phyloP scores from a whole-genome alignment of 2,329 filamentous ascomycete species.

The Keithomyces neogunnii region DNA sequence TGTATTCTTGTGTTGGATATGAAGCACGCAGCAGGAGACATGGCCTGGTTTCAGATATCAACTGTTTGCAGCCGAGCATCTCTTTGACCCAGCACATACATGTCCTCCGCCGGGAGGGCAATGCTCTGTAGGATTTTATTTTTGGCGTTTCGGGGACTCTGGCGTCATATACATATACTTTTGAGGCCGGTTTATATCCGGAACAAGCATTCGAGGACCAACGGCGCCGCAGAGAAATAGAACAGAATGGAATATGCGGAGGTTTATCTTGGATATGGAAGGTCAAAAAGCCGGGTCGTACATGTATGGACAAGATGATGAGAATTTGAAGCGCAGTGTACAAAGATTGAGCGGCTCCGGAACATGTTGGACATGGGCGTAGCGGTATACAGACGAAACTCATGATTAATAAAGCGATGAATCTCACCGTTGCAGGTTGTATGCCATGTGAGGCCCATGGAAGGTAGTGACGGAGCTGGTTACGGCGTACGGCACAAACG shows the following conservation, averaged over 20 bases:
- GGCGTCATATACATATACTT: background rate
- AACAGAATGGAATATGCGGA: background rate
- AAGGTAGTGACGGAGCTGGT: no score
- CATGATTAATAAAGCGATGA: no score
- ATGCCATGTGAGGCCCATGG: no score
- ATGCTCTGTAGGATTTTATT: background rate
- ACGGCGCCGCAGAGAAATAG: background rate
- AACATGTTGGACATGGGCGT: no score
- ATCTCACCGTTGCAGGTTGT: no score
- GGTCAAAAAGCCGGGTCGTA: background rate
- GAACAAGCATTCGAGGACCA: background rate
- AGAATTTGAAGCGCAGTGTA: background rate
- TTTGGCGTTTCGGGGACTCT: background rate
- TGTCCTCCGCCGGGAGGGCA: background rate
- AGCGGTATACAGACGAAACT: no score
- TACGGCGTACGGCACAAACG: no score
- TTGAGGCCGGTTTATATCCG: background rate
- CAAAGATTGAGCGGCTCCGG: background rate
- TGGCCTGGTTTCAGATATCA: background rate
- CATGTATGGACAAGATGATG: background rate
- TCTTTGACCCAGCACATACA: background rate
- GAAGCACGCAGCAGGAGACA: background rate
- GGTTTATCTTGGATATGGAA: background rate
- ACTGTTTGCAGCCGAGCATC: background rate
- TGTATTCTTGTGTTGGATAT: slow-evolving; percentile 1